Evolutionary conservation across 257 asterid species (phyloP).

Genomic region (Jacaranda copaia): DNA sequence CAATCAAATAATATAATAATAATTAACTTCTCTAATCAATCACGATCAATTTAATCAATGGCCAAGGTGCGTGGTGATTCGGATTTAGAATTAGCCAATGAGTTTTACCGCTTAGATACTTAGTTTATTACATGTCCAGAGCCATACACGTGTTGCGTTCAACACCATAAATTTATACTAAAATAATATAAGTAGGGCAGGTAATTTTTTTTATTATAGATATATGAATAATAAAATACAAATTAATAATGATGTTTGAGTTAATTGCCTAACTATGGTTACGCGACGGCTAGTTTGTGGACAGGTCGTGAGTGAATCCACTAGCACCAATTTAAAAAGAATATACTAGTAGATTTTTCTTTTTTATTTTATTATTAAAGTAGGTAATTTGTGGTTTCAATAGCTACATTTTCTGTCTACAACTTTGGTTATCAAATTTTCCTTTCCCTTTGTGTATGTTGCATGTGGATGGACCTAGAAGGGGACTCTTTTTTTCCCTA

Average conservation of each 20-base stretch:
- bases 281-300: not conserved
- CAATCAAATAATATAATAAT: not conserved
- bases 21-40: not conserved
- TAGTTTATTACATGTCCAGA: not conserved
- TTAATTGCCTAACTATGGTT: conserved; percentile 6
- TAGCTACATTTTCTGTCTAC: no score
- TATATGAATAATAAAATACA: not conserved
- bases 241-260: not conserved
- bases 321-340: not conserved
- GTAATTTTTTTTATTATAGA: not conserved
- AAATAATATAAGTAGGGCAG: not conserved
- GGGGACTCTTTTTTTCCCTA: no score
- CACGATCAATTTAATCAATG: not conserved
- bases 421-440: no score
- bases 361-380: no score
- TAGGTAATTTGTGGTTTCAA: no score
- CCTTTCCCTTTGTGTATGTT: no score
- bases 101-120: not conserved
- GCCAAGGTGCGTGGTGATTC: conserved; percentile 39
- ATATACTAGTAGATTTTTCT: no score
- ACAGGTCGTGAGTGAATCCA: not conserved
- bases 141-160: conserved; percentile 27
- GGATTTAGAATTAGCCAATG: conserved; percentile 30
- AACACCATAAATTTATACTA: conserved; percentile 15
- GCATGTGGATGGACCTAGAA: no score